A percentile compares a stretch with the other conserved stretches of the same genome.
Evolutionary conservation across 2,329 filamentous ascomycete species (phyloP).

Genomic region (Phoma sp.): DNA sequence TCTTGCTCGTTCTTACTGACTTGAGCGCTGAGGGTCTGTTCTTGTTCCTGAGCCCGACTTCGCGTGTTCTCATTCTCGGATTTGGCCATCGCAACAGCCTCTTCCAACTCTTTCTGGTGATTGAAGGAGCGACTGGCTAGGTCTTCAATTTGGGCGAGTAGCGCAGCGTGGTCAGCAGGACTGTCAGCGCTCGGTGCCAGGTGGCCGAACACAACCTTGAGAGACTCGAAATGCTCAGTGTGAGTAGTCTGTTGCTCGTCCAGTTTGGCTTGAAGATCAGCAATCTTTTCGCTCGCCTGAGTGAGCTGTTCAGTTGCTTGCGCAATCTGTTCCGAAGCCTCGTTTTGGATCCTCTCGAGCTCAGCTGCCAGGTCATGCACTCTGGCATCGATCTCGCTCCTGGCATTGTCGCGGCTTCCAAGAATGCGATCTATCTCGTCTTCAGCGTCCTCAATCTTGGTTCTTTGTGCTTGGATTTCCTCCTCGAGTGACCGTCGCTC

Average conservation of each 20-base stretch:
- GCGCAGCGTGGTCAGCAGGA: slow-evolving; percentile 48
- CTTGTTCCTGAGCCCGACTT: slow-evolving; percentile 50
- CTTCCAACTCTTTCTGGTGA: slow-evolving; percentile 54
- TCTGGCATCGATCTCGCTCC: slow-evolving; percentile 71
- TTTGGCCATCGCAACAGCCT: slow-evolving; percentile 56
- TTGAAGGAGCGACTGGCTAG: slow-evolving; percentile 53
- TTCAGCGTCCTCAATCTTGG: slow-evolving; percentile 85
- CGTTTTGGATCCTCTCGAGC: slow-evolving; percentile 66
- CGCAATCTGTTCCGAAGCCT: slow-evolving; percentile 59
- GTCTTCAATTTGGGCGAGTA: slow-evolving; percentile 55
- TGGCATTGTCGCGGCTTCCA: slow-evolving; percentile 84
- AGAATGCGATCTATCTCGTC: slow-evolving; percentile 88
- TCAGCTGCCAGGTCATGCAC: slow-evolving; percentile 74
- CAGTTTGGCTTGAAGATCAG: slow-evolving; percentile 66
- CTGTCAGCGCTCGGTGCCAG: slow-evolving; percentile 45
- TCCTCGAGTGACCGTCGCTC: slow-evolving; percentile 84
- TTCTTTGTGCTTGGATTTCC: slow-evolving; percentile 78
- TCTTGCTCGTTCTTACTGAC: slow-evolving; percentile 49
- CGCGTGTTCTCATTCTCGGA: slow-evolving; percentile 56
- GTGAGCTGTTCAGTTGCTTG: slow-evolving; percentile 50
- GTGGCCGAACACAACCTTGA: slow-evolving; percentile 47
- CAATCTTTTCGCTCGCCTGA: slow-evolving; percentile 48
- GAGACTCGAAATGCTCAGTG: slow-evolving; percentile 34
- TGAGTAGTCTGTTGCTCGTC: slow-evolving; percentile 57
- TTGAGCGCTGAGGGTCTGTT: slow-evolving; percentile 46